Evolutionary conservation across 176 grass and related monocot genomes (phyloP).

Genomic region (Phoenix dactylifera): DNA sequence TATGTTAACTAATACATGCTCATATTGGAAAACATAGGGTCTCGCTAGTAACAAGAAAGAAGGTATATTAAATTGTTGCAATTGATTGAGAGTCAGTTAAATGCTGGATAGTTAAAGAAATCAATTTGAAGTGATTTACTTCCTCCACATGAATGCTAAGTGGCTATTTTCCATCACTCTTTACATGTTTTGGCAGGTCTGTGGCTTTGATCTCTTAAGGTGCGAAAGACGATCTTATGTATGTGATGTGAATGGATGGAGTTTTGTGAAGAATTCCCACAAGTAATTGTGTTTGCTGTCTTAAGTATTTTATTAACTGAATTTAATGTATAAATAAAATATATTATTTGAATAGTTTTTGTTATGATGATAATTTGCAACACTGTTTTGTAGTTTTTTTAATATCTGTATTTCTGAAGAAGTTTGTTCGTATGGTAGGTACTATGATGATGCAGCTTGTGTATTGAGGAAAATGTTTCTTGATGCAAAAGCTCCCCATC

Average conservation of each 20-base stretch:
- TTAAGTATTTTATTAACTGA: constrained; percentile 8
- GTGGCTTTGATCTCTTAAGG: constrained; percentile 91
- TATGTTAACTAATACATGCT: too few species aligned
- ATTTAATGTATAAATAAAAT: too few species aligned
- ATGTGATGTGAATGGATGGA: constrained; percentile 98
- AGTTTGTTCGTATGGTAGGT: constrained; percentile 36
- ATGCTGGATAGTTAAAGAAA: too few species aligned
- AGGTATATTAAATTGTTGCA: too few species aligned
- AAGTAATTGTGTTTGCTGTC: constrained; percentile 47
- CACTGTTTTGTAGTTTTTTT: too few species aligned
- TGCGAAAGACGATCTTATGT: constrained; percentile 83
- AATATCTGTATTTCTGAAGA: not conserved
- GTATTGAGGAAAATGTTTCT: constrained; percentile 96
- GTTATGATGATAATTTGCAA: too few species aligned
- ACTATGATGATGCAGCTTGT: constrained; percentile 89
- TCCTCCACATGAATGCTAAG: too few species aligned
- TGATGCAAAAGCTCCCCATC: constrained; percentile 90
- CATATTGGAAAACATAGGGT: too few species aligned
- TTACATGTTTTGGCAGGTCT: constrained; percentile 53
- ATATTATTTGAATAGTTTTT: too few species aligned
- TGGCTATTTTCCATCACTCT: not conserved
- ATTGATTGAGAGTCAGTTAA: too few species aligned
- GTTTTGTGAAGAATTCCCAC: constrained; percentile 92
- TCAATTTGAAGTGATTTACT: too few species aligned
- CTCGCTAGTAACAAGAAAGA: too few species aligned